These are phyloP conservation scores for Truncatella angustata DNA, from an alignment of 2,329 filamentous ascomycete species.

Conservation along the genomic window DNA sequence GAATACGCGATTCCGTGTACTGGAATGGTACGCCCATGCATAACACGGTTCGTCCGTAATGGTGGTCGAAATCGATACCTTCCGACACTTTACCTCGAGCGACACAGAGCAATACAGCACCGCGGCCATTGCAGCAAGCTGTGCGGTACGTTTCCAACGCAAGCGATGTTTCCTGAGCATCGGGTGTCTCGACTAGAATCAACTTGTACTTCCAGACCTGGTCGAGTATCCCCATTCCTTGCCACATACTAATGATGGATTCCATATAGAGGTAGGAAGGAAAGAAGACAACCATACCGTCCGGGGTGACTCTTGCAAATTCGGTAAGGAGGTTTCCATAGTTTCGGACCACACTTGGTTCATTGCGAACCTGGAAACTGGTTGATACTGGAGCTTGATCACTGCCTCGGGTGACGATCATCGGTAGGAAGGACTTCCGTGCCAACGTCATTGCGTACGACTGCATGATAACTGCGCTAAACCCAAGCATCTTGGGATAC, in stretches of 20 bases:
- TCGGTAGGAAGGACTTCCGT: slow-evolving; percentile 89
- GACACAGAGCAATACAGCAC: slow-evolving; percentile 90
- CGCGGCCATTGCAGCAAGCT: slow-evolving; percentile 94
- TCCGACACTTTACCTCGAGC: slow-evolving; percentile 96
- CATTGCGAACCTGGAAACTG: slow-evolving; percentile 91
- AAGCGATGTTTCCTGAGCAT: slow-evolving; percentile 93
- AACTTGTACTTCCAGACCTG: slow-evolving; percentile 99
- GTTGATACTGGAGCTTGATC: slow-evolving; percentile 93
- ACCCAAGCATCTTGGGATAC: slow-evolving; percentile 98
- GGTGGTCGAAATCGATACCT: slow-evolving; percentile 98
- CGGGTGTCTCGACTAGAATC: slow-evolving; percentile 95
- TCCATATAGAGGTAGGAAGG: slow-evolving; percentile 99
- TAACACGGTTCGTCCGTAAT: slow-evolving; percentile 92
- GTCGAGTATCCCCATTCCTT: slow-evolving; percentile 96
- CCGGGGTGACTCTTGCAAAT: slow-evolving; percentile 92
- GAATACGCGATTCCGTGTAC: slow-evolving; percentile 95
- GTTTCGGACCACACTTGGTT: slow-evolving; percentile 94
- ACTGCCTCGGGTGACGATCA: slow-evolving; percentile 94
- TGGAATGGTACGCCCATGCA: slow-evolving; percentile 98
- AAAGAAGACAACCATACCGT: slow-evolving; percentile 99
- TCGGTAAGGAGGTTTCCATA: slow-evolving; percentile 92
- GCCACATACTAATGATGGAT: slow-evolving; percentile 98
- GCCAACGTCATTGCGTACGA: slow-evolving; percentile 97
- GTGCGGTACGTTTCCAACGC: slow-evolving; percentile 96
- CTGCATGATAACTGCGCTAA: slow-evolving; percentile 88